phyloP scores from a whole-genome alignment of 2,329 filamentous ascomycete species.

The Aspergillus persii region DNA sequence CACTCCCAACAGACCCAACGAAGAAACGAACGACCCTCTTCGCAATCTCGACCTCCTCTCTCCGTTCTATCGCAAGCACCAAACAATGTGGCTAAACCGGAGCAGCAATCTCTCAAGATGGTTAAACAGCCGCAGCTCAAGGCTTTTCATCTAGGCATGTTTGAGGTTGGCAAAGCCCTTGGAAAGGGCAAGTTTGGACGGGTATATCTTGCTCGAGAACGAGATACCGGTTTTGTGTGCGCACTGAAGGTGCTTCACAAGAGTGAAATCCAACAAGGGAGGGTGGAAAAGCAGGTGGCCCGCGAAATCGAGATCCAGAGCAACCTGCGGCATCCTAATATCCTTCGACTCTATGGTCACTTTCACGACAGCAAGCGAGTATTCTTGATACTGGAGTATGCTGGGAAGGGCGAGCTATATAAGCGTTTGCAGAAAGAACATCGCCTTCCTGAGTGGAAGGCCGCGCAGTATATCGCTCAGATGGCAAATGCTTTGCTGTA shows the following conservation, averaged over 20 bases:
- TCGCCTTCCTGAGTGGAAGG: constrained; percentile 5
- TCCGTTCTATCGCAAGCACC: background rate
- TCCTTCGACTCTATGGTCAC: background rate
- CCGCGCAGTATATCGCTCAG: constrained; percentile 7
- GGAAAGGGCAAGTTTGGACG: constrained; percentile 2
- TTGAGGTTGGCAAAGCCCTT: background rate
- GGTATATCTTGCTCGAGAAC: constrained; percentile 4
- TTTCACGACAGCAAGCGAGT: constrained; percentile 2
- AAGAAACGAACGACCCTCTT: background rate
- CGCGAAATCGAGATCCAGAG: constrained; percentile 10
- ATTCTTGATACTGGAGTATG: constrained; percentile 1
- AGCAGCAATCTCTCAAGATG: background rate
- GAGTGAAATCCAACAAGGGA: constrained; percentile 4
- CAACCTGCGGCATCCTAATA: constrained; percentile 8
- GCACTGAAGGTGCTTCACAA: constrained; percentile 6
- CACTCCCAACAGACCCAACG: background rate
- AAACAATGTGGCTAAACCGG: background rate
- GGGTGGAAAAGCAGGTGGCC: constrained; percentile 7
- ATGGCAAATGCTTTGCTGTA: constrained; percentile 9
- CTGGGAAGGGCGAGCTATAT: constrained; percentile 1
- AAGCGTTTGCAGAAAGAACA: constrained; percentile 2
- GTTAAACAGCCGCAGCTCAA: background rate
- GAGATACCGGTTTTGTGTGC: constrained; percentile 1
- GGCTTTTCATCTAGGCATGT: background rate
- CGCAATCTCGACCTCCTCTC: background rate